phyloP scores from a whole-genome alignment of 2,329 filamentous ascomycete species.

The Westerdykella aurantiaca region DNA sequence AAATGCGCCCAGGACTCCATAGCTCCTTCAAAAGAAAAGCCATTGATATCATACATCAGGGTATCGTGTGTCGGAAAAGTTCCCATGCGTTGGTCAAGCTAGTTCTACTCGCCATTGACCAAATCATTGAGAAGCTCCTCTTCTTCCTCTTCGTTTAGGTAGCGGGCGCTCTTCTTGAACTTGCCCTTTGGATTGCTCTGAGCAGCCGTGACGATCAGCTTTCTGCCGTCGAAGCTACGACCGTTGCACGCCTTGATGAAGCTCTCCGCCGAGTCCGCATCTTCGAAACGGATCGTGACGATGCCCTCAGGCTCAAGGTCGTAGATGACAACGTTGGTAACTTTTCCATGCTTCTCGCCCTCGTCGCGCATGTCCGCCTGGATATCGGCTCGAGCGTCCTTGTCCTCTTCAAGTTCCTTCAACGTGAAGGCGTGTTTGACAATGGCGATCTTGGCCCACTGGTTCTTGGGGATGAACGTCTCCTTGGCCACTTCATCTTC shows the following conservation, averaged over 20 bases:
- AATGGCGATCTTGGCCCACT: conserved; percentile 76
- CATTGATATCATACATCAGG: no score
- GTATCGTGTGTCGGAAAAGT: no score
- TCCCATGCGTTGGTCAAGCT: no score
- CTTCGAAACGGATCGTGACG: conserved; percentile 75
- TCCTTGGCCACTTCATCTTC: conserved; percentile 53
- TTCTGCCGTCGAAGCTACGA: conserved; percentile 10
- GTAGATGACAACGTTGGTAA: conserved; percentile 87
- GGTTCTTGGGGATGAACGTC: conserved; percentile 42
- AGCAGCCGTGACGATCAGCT: conserved; percentile 18
- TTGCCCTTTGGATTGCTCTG: conserved; percentile 18
- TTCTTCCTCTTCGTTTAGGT: neutral
- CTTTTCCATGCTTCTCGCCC: conserved; percentile 75
- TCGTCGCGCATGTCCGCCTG: conserved; percentile 92
- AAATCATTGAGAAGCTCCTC: neutral
- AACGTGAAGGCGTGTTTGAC: conserved; percentile 92
- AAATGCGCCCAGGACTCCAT: no score
- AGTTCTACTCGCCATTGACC: neutral
- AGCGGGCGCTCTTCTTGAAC: conserved; percentile 26
- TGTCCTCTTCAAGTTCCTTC: conserved; percentile 76
- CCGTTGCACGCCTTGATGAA: conserved; percentile 21
- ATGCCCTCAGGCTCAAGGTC: conserved; percentile 82
- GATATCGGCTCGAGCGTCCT: conserved; percentile 77
- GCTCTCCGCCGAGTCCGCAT: conserved; percentile 54
- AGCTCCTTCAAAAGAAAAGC: no score